Evolutionary conservation across 2,329 filamentous ascomycete species (phyloP), one percentile per base, ranked within the genome.

Genomic region (Fusarium buharicum): DNA sequence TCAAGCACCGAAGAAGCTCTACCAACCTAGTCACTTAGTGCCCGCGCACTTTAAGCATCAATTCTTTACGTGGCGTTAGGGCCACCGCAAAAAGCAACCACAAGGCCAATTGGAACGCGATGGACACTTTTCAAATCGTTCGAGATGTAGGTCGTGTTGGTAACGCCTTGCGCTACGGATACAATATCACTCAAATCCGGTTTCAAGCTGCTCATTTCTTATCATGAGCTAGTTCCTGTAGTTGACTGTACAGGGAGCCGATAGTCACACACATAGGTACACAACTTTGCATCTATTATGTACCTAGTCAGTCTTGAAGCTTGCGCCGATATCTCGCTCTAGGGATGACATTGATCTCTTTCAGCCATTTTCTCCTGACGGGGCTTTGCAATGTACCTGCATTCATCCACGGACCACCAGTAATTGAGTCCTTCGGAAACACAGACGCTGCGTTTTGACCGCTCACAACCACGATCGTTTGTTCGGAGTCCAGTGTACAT

Each of bases 1-100:
- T 24, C 22, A 41, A 55, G 47, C 44, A 41, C 36, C 30, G 27
- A 48, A 60, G 49, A 61, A 38, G 49, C 47, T 62, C 43, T 38
- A 60, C 45, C 44, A n/a, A n/a, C n/a, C n/a, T 24, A 24, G 22
- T 24, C 38, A 64, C 31, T 60, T 62, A 64, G 56, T 39, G 61
- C 28, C 56, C 44, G 48, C 33, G 47, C 20, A 36, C 55, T 31
- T 27, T 3, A 41, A 55, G 14, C 30, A 40, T 2, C 22, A 28
- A 54, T 53, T 34, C 48, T 69, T 59, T 68, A 55, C 58, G 64
- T 69, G 51, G 59, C 55, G 64, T 66, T 56, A 67, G 66, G 50
- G 55, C 52, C 66, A 68, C 67, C 66, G 58, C 50, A 70, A 66
- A 68, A 70, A 69, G 55, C 54, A 70, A 67, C 45, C 57, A 67